A percentile compares a stretch with the other conserved stretches of the same genome.
These are phyloP conservation scores for Podaxis sp. DNA, from an alignment of 768 basidiomycete species.

Conservation along the genomic window DNA sequence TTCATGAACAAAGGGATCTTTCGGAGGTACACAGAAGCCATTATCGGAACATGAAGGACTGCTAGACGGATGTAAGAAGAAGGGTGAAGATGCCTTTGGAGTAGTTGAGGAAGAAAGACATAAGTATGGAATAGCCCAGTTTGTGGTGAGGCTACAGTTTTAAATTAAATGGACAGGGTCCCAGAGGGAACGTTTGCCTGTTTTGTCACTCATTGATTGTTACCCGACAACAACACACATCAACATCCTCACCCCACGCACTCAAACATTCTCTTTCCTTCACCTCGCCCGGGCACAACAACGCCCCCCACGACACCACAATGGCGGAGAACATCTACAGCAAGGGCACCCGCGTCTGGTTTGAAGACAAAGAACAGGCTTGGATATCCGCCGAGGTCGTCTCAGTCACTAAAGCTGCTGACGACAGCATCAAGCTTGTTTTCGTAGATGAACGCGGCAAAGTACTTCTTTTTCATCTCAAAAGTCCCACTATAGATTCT, in stretches of 20 bases:
- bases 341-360: constrained; percentile 90
- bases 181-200: neutral
- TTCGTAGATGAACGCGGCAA: constrained; percentile 93
- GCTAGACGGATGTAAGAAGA: neutral
- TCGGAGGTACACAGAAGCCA: neutral
- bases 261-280: constrained; percentile 21
- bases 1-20: neutral
- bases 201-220: constrained; percentile 7
- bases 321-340: constrained; percentile 94
- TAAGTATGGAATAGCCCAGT: neutral
- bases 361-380: constrained; percentile 90
- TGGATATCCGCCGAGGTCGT: constrained; percentile 91
- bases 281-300: constrained; percentile 31
- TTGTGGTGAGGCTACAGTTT: too few species aligned
- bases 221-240: constrained; percentile 19
- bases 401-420: constrained; percentile 58
- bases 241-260: constrained; percentile 15
- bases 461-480: constrained; percentile 42
- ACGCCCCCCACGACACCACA: constrained; percentile 24
- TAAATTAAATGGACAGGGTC: too few species aligned
- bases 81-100: neutral
- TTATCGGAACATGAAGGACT: neutral
- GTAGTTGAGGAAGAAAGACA: neutral
- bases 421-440: constrained; percentile 77
- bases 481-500: constrained; percentile 15